Evolutionary conservation across 257 asterid genomes (phyloP).

Genomic region (Catharanthus roseus): DNA sequence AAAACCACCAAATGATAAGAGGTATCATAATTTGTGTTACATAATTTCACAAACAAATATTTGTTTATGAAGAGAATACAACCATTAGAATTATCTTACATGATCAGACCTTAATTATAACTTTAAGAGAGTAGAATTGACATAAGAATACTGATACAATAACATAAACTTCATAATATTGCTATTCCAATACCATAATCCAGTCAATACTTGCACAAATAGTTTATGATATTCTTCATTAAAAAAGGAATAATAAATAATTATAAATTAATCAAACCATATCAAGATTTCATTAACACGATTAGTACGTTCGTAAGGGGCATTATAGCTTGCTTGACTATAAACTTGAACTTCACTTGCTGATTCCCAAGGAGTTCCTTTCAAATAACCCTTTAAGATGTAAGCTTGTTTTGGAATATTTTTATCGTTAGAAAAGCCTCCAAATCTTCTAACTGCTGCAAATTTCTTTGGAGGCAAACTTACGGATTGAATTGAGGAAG

Average conservation of each 20-base stretch:
- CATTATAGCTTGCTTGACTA: slow-evolving; percentile 4
- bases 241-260: too few species aligned
- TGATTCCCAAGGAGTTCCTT: slow-evolving; percentile 1
- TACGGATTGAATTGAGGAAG: background rate
- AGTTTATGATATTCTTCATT: background rate
- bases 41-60: too few species aligned
- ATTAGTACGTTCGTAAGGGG: background rate
- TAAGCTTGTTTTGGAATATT: background rate
- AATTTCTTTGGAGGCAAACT: background rate
- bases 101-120: too few species aligned
- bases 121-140: too few species aligned
- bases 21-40: too few species aligned
- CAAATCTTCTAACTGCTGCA: background rate
- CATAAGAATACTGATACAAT: too few species aligned
- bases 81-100: too few species aligned
- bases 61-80: too few species aligned
- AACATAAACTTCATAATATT: too few species aligned
- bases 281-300: background rate
- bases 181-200: too few species aligned
- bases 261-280: background rate
- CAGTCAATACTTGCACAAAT: too few species aligned
- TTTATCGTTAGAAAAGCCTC: background rate
- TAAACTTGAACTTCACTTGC: background rate
- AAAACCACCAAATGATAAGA: too few species aligned
- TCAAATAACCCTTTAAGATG: background rate